Conservation (phyloP, 371 early-diverging fungal species). For the Rhizopus stolonifer region DNA sequence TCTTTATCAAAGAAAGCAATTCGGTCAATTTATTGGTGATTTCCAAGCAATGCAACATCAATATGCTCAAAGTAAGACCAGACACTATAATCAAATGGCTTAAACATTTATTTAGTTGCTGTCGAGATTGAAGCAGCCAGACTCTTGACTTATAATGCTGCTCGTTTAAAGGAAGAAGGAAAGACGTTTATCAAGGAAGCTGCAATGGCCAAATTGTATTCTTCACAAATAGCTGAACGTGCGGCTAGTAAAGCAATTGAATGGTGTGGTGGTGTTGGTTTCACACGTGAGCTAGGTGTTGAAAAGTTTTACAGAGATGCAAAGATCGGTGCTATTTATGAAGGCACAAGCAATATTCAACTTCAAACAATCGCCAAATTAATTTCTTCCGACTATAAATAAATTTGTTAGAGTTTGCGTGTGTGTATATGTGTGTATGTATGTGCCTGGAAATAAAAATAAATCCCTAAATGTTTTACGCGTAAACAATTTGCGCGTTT, state of each 20-base stretch:
- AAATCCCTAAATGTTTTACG: no score
- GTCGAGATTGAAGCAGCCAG: slow-evolving; percentile 95
- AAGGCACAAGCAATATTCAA: slow-evolving; percentile 95
- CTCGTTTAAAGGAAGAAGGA: slow-evolving; percentile 93
- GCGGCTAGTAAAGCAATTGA: slow-evolving; percentile 91
- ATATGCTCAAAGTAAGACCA: slow-evolving; percentile 78
- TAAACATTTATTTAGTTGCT: no score
- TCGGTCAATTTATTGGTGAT: slow-evolving; percentile 80
- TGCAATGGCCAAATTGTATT: slow-evolving; percentile 96
- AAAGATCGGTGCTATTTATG: slow-evolving; percentile 90
- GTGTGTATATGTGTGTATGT: no score
- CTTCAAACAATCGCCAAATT: slow-evolving; percentile 95
- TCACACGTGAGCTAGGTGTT: slow-evolving; percentile 72
- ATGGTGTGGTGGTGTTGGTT: slow-evolving; percentile 97
- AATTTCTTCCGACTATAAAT: slow-evolving; percentile 66
- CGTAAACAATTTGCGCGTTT: no score
- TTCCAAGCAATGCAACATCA: slow-evolving; percentile 98
- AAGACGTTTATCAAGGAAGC: slow-evolving; percentile 91
- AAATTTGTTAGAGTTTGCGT: no score
- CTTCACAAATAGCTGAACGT: slow-evolving; percentile 93
- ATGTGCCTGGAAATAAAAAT: no score
- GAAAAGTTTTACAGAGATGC: slow-evolving; percentile 98
- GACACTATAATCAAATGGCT: no score
- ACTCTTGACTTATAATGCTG: slow-evolving; percentile 96
- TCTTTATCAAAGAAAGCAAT: slow-evolving; percentile 88